Percentiles rank a stretch among this genome's conserved stretches.
Conservation (phyloP, 2,329 filamentous ascomycete species). For the Epicoccum sorghinum region DNA sequence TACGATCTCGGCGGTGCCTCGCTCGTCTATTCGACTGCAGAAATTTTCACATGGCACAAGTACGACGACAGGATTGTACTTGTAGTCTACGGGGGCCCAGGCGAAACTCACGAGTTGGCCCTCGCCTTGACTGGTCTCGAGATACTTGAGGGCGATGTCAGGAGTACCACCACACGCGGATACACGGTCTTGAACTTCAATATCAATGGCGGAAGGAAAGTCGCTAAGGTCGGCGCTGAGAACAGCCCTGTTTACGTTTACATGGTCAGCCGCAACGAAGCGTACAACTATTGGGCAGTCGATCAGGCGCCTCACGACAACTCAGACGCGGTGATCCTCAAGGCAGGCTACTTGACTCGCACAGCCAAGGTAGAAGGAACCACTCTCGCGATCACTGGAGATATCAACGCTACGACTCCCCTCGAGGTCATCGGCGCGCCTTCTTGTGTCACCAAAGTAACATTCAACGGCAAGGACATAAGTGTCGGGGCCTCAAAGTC, state of each 20-base stretch:
- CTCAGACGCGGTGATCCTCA: constrained; percentile 59
- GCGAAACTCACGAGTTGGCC: constrained; percentile 68
- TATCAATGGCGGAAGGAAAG: constrained; percentile 59
- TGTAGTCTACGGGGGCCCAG: constrained; percentile 67
- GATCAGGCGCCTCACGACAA: constrained; percentile 49
- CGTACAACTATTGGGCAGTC: constrained; percentile 73
- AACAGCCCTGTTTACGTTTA: constrained; percentile 60
- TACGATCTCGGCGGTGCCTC: constrained; percentile 66
- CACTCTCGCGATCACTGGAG: constrained; percentile 69
- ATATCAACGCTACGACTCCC: constrained; percentile 72
- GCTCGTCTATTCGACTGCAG: constrained; percentile 71
- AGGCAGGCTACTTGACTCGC: constrained; percentile 69
- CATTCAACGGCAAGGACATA: constrained; percentile 63
- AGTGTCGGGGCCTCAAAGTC: constrained; percentile 49
- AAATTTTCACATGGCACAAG: constrained; percentile 72
- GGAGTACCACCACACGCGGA: constrained; percentile 49
- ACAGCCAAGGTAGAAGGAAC: constrained; percentile 62
- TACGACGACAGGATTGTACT: constrained; percentile 65
- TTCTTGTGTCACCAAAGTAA: constrained; percentile 58
- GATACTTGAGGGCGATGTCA: constrained; percentile 51
- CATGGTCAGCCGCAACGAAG: constrained; percentile 67
- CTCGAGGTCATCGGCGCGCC: constrained; percentile 72
- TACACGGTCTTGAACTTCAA: constrained; percentile 61
- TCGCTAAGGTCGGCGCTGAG: constrained; percentile 54
- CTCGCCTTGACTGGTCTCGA: constrained; percentile 48